These are phyloP conservation scores for Xylaria longipes DNA, from an alignment of 495 filamentous ascomycete species.

Conservation along the genomic window DNA sequence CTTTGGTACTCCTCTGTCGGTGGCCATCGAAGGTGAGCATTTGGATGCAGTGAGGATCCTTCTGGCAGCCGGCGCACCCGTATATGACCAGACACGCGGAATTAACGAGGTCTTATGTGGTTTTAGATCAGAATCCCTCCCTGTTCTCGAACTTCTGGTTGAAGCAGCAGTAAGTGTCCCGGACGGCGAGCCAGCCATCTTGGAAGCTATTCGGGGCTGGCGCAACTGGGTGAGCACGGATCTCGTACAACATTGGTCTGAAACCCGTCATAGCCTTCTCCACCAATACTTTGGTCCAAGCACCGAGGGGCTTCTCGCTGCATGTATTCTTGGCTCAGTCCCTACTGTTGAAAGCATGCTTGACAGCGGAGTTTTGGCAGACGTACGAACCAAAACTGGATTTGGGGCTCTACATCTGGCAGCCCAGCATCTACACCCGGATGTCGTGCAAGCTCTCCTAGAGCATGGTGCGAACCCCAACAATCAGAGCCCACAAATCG, in stretches of 20 bases:
- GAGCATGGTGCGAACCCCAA: not conserved
- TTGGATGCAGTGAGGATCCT: not conserved
- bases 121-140: not conserved
- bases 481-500: not conserved
- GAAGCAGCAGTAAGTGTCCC: not conserved
- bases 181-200: not conserved
- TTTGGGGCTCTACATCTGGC: not conserved
- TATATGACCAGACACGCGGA: not conserved
- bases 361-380: not conserved
- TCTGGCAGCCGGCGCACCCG: not conserved
- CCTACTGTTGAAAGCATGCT: not conserved
- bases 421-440: not conserved
- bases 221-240: not conserved
- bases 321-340: not conserved
- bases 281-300: not conserved
- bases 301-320: not conserved
- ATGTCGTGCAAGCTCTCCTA: not conserved
- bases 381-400: not conserved
- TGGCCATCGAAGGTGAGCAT: not conserved
- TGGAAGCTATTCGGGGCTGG: not conserved
- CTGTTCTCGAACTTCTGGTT: not conserved
- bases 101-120: not conserved
- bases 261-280: not conserved
- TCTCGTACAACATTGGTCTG: not conserved
- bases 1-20: not conserved